These are phyloP conservation scores for Cercophora samala DNA, from an alignment of 495 filamentous ascomycete species.

Conservation along the genomic window DNA sequence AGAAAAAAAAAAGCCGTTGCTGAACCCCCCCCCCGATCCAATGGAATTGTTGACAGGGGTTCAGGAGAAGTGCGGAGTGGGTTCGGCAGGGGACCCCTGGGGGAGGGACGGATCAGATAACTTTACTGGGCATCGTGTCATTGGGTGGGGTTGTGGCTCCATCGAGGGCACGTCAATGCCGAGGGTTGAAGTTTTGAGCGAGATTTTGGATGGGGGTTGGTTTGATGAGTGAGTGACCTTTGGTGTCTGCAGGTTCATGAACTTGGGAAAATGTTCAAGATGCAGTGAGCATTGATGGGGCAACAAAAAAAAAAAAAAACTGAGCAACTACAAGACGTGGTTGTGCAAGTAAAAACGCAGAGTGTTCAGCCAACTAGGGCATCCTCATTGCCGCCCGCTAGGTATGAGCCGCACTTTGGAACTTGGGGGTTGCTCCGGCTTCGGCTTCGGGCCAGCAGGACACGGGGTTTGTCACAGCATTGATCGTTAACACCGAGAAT, in stretches of 20 bases:
- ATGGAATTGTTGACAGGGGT: background rate
- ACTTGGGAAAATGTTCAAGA: background rate
- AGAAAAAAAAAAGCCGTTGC: slow-evolving; percentile 3
- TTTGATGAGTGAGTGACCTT: background rate
- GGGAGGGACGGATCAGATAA: background rate
- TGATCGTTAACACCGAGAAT: background rate
- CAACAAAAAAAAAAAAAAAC: too few relatives aligned
- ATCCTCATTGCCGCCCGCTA: background rate
- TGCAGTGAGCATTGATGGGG: too few relatives aligned
- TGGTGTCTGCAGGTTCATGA: background rate
- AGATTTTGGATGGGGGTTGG: background rate
- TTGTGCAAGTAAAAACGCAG: background rate
- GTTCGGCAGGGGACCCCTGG: background rate
- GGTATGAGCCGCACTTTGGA: background rate
- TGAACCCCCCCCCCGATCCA: background rate
- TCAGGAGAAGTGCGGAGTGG: background rate
- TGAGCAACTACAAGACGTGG: background rate
- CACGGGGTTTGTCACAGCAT: background rate
- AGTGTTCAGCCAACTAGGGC: background rate
- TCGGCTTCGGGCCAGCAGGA: slow-evolving; percentile 6
- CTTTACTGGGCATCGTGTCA: background rate
- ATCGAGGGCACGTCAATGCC: background rate
- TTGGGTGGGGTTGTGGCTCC: background rate
- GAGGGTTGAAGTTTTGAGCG: background rate
- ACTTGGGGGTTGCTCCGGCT: background rate